Evolutionary conservation across 164 flowering plant species (phyloP), one percentile per base, ranked within the genome.

Genomic region (Cinnamomum chago): DNA sequence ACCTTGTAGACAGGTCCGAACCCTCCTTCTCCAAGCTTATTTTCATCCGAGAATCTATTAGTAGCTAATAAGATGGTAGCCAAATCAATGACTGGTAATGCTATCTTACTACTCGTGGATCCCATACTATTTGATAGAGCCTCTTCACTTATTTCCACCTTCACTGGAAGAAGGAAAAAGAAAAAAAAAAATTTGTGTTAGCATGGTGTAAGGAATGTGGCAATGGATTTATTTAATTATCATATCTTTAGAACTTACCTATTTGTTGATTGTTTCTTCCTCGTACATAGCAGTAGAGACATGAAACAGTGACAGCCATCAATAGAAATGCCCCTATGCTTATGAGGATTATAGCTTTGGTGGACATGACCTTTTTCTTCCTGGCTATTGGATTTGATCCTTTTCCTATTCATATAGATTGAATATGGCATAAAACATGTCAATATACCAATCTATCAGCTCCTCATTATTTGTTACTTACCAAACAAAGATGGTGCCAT

Each of bases 11-110:
- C 72, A 47, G 58, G 58, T 18, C 72, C 72, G 50, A 70, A 70
- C 5, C 72, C 72, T 70, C 72, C 72, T 25, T 70, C 60, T 70
- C 72, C 72, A 13, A 70, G 72, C 28, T 70, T 70, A 70, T 50
- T 47, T 22, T 47, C n/a, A 25, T 70, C 27, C 3, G 72, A 50
- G 25, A 70, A 70, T 14, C 50, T 9, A 20, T 47, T 47, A 14
- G 62, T 70, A 4, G 72, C 72, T 13, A 15, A 58, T 50, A 23
- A 14, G 10, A 64, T 64, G 15, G 30, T 23, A 64, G 67, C 33
- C 17, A 64, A 64, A 25, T 25, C 67, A 0, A 64, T 64, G 30
- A 25, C 10, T 14, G 28, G 67, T 64, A 64, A 23, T 1, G n/a
- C 12, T 24, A 23, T 64, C 15, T 2, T 24, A 23, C 28, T 25